phyloP scores from a whole-genome alignment of 257 asterid species.

The Przewalskia tangutica region DNA sequence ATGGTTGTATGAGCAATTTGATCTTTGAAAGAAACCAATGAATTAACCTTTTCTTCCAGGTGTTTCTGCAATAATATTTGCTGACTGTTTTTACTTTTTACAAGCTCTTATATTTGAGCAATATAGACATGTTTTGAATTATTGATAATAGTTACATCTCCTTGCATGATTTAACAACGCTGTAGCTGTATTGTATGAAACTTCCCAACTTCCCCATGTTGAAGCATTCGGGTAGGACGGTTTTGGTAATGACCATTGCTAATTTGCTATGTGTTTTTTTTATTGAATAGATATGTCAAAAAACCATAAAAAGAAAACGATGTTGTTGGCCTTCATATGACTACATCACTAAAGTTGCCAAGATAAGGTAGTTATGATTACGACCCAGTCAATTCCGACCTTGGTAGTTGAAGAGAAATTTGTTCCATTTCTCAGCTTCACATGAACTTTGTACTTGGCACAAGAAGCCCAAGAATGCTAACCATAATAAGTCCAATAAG shows the following conservation, averaged over 20 bases:
- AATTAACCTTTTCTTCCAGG: background rate
- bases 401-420: background rate
- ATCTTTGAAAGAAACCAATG: slow-evolving; percentile 12
- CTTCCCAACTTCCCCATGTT: too few relatives aligned
- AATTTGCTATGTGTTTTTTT: too few relatives aligned
- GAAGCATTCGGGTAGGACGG: too few relatives aligned
- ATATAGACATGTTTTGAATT: background rate
- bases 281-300: too few relatives aligned
- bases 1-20: slow-evolving; percentile 27
- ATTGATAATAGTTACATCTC: background rate
- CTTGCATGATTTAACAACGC: background rate
- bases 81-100: slow-evolving; percentile 13
- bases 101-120: slow-evolving; percentile 6
- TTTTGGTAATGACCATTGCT: too few relatives aligned
- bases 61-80: slow-evolving; percentile 31
- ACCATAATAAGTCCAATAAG: slow-evolving; percentile 44
- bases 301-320: too few relatives aligned
- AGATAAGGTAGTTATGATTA: too few relatives aligned
- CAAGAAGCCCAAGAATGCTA: background rate
- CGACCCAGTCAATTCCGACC: too few relatives aligned
- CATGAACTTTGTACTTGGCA: background rate
- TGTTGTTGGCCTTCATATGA: too few relatives aligned
- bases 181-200: background rate
- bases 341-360: too few relatives aligned
- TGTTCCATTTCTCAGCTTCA: background rate